These are phyloP conservation scores for Hymenoscyphus occultus DNA, from an alignment of 2,329 filamentous ascomycete genomes.

Conservation along the genomic window DNA sequence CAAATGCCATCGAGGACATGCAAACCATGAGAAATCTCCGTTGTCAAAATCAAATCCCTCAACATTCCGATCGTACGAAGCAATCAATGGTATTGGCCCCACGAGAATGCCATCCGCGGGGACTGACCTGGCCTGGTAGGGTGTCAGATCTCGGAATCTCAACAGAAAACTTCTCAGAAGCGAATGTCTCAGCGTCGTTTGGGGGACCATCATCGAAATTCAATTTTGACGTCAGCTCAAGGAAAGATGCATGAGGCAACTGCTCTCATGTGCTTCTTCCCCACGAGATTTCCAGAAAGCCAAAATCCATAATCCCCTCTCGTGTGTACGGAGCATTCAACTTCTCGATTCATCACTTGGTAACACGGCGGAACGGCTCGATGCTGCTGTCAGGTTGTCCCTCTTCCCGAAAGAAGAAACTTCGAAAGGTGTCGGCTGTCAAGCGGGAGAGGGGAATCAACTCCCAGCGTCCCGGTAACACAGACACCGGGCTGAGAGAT, in stretches of 20 bases:
- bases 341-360: background rate
- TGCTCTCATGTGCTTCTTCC: background rate
- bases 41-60: background rate
- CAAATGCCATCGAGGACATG: background rate
- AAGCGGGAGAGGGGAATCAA: background rate
- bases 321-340: background rate
- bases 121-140: background rate
- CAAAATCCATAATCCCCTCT: no score
- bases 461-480: constrained; percentile 1
- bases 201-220: background rate
- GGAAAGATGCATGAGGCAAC: background rate
- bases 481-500: background rate
- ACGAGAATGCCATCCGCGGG: background rate
- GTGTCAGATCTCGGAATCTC: background rate
- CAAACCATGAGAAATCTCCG: background rate
- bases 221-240: background rate
- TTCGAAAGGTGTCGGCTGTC: background rate
- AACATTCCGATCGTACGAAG: background rate
- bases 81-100: background rate
- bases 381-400: background rate
- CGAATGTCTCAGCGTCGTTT: constrained; percentile 4
- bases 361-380: constrained; percentile 2
- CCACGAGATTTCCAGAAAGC: background rate
- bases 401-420: background rate
- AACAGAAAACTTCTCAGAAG: background rate